Conservation (phyloP, 1,139 yeast genomes). For the Hyphopichia wangnamkhiaoensis region DNA sequence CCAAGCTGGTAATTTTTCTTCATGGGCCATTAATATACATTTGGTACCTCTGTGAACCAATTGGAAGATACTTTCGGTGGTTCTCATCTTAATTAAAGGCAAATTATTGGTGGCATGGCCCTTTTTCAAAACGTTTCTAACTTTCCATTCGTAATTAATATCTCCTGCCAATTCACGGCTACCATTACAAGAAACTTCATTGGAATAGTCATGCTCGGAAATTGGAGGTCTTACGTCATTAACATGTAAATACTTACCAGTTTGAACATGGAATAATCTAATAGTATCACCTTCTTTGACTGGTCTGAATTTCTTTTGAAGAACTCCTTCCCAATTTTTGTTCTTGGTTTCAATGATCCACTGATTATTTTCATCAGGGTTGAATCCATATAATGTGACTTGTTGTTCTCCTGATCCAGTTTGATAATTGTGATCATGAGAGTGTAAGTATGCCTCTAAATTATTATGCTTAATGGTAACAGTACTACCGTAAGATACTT, state of each 20-base stretch:
- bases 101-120: slow-evolving; percentile 28
- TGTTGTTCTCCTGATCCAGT: slow-evolving; percentile 65
- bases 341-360: slow-evolving; percentile 62
- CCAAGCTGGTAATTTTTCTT: slow-evolving; percentile 65
- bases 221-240: slow-evolving; percentile 69
- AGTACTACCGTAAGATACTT: slow-evolving; percentile 64
- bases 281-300: slow-evolving; percentile 53
- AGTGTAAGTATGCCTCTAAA: slow-evolving; percentile 67
- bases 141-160: slow-evolving; percentile 52
- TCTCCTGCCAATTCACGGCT: slow-evolving; percentile 49
- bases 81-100: slow-evolving; percentile 44
- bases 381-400: slow-evolving; percentile 60
- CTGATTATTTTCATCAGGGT: slow-evolving; percentile 55
- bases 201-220: slow-evolving; percentile 77
- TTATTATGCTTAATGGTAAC: slow-evolving; percentile 66
- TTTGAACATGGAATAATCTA: slow-evolving; percentile 60
- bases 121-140: slow-evolving; percentile 34
- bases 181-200: slow-evolving; percentile 70
- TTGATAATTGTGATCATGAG: slow-evolving; percentile 56
- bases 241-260: slow-evolving; percentile 63
- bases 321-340: slow-evolving; percentile 30
- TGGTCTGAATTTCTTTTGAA: slow-evolving; percentile 30
- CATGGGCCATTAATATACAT: slow-evolving; percentile 66
- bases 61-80: slow-evolving; percentile 59
- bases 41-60: slow-evolving; percentile 58